A percentile compares a stretch with the other conserved stretches of the same genome.
Evolutionary conservation across 371 early-diverging fungal genomes (phyloP).

Genomic region (Zopfochytrium polystomum): DNA sequence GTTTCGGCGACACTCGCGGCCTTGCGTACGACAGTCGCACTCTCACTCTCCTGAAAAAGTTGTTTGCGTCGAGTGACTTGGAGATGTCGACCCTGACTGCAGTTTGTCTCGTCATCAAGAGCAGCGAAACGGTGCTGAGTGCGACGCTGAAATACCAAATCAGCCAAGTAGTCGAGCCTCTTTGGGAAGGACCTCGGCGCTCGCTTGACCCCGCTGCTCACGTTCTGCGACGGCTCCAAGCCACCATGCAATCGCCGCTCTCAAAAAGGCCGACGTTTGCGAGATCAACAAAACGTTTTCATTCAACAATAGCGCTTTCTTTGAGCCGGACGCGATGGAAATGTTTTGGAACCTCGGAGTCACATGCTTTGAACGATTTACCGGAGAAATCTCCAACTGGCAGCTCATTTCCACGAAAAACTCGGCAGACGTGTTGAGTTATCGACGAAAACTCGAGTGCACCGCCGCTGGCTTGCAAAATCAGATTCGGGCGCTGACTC

Average conservation of each 20-base stretch:
- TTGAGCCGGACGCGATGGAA: neutral
- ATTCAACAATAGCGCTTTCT: constrained; percentile 4
- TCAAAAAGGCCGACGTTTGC: constrained; percentile 1
- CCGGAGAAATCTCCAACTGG: neutral
- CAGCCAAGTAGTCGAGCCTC: neutral
- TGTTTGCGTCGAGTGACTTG: neutral
- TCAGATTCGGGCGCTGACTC: too few relatives aligned
- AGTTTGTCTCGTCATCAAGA: constrained; percentile 2
- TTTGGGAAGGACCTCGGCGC: too few relatives aligned
- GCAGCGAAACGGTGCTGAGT: neutral
- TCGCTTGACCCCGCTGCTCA: neutral
- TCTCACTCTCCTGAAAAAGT: neutral
- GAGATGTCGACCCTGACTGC: constrained; percentile 1
- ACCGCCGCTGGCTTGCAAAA: too few relatives aligned
- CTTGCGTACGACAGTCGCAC: neutral
- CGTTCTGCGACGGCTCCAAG: neutral
- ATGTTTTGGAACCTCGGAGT: constrained; percentile 4
- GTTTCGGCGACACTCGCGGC: too few relatives aligned
- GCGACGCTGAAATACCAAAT: neutral
- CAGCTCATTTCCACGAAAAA: neutral
- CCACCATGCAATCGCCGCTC: neutral
- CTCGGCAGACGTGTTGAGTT: too few relatives aligned
- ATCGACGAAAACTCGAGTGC: too few relatives aligned
- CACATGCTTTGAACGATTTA: neutral
- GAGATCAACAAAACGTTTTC: neutral